Evolutionary conservation across 371 early-diverging fungal genomes (phyloP), one percentile per base, ranked within the genome.

Genomic region (Mucor mucedo): DNA sequence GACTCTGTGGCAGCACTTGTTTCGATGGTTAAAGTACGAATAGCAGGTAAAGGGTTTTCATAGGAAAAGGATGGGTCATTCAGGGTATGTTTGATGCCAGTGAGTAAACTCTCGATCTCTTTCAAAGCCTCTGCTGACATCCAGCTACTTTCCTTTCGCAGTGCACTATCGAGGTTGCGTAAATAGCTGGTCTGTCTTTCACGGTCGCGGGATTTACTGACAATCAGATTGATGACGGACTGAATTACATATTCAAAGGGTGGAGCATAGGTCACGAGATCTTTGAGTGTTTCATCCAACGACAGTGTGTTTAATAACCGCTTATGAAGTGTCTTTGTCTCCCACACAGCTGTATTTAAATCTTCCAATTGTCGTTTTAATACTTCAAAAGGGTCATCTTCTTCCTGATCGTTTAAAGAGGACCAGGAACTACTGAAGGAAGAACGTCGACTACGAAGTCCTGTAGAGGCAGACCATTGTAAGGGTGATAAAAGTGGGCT

Each of bases 281-380:
- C 66, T 58, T 68, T 66, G n/a, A 71, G 69, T 48, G 66, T 72
- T 65, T 78, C 78, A 69, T 78, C 76, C 9, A 77, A 60, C 13
- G 75, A 45, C 33, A 80, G 53, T 1, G 78, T 78, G 62, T 80
- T 78, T 54, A 72, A 68, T 14, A 83, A 60, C 13, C 80, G 75
- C 63, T 83, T 82, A 52, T 78, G 79, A 33, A 76, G 68, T 16
- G 78, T 79, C 55, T 79, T 82, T n/a, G 79, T 79, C 60, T 82
- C 79, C 79, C 79, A 79, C 2, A 77, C 78, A 16, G 76, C 73
- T 42, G 75, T 73, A 63, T 79, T 77, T 38, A 77, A 60, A 30
- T 83, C 83, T 53, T 83, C 83, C 11, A 83, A 50, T 30, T 83
- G 83, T 55, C 76, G 62, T 54, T 76, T 79, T 35, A 83, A 68